These are phyloP conservation scores for Dioszegia hungarica DNA, from an alignment of 768 basidiomycete species.

Conservation along the genomic window DNA sequence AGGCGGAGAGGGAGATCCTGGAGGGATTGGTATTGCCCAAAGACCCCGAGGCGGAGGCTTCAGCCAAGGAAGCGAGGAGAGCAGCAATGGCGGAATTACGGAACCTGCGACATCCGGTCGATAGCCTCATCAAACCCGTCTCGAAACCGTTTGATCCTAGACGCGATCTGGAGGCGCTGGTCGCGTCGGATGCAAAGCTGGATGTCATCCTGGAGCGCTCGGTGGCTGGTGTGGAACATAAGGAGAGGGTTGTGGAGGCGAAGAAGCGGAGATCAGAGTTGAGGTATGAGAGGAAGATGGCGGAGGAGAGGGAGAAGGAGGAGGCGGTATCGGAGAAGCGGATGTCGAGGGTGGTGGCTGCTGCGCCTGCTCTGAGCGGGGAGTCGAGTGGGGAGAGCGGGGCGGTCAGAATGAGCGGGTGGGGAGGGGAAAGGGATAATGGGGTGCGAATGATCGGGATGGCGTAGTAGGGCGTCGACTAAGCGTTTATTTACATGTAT, in stretches of 20 bases:
- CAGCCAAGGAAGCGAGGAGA: too few species aligned
- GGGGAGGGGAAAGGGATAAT: not conserved
- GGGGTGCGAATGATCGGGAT: not conserved
- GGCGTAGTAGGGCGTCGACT: not conserved
- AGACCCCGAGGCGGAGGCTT: not conserved
- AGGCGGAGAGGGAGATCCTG: not conserved
- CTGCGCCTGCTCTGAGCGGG: too few species aligned
- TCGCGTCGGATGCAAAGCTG: not conserved
- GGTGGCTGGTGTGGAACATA: conserved; percentile 18
- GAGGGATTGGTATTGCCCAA: not conserved
- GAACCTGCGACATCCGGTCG: not conserved
- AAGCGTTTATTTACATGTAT: too few species aligned
- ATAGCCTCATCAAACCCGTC: not conserved
- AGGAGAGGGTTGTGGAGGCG: conserved; percentile 35
- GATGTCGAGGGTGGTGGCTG: too few species aligned
- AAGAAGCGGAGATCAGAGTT: conserved; percentile 33
- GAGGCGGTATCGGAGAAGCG: not conserved
- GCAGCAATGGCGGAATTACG: too few species aligned
- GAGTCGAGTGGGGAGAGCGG: not conserved
- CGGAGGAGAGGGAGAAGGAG: not conserved
- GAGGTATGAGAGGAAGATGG: conserved; percentile 17
- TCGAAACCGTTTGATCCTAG: not conserved
- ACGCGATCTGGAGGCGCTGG: not conserved
- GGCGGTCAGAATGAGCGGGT: not conserved
- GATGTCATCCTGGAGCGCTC: not conserved